Conservation (phyloP, 2,329 filamentous ascomycete species). For the Ophiosphaerella narmari region DNA sequence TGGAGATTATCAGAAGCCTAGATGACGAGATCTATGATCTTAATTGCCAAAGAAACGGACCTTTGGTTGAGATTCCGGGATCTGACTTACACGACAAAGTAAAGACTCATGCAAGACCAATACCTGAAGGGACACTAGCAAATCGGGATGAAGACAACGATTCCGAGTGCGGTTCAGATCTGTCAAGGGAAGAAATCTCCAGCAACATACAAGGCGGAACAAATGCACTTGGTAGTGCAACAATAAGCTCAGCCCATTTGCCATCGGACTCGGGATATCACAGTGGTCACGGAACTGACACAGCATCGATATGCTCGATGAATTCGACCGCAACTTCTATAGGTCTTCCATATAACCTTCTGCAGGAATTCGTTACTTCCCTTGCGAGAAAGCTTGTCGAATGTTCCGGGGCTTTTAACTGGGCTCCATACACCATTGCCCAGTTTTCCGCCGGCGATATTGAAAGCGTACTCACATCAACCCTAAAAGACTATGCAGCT, state of each 20-base stretch:
- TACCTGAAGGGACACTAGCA: too few species aligned
- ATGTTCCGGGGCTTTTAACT: slow-evolving; percentile 5
- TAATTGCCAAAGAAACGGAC: slow-evolving; percentile 1
- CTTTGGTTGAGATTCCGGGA: too few species aligned
- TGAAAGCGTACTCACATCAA: neutral
- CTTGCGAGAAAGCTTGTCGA: slow-evolving; percentile 13
- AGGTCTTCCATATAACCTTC: neutral
- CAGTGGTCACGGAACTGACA: slow-evolving; percentile 4
- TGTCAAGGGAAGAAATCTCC: too few species aligned
- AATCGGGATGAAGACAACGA: slow-evolving; percentile 34
- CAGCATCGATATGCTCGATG: slow-evolving; percentile 12
- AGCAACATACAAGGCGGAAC: too few species aligned
- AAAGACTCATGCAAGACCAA: too few species aligned
- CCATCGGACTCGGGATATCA: too few species aligned
- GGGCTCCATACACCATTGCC: slow-evolving; percentile 4
- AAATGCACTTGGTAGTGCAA: too few species aligned
- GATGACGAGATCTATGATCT: slow-evolving; percentile 71
- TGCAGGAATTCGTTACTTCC: slow-evolving; percentile 14
- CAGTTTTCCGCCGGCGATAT: slow-evolving; percentile 1
- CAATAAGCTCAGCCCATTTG: too few species aligned
- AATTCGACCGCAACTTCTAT: slow-evolving; percentile 9
- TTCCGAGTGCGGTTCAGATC: too few species aligned
- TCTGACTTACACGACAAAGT: too few species aligned
- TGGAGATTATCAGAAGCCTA: slow-evolving; percentile 73
- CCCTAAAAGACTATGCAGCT: slow-evolving; percentile 9